Evolutionary conservation across 2,329 filamentous ascomycete genomes (phyloP).

Genomic region (Fusarium nanum): DNA sequence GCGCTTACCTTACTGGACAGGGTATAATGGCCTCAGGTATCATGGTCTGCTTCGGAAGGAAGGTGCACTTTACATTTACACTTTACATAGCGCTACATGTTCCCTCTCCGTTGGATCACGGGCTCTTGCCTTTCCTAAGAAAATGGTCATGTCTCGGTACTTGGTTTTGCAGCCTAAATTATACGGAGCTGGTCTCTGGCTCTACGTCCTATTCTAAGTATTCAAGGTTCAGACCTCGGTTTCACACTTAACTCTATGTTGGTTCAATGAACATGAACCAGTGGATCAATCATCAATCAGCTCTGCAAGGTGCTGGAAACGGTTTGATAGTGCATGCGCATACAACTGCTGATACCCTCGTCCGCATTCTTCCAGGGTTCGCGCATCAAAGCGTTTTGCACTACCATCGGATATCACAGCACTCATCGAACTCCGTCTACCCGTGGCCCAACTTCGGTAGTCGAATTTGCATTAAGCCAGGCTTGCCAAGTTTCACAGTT

Average conservation of each 20-base stretch:
- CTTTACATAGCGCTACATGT: not conserved
- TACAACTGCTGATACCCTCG: conserved; percentile 33
- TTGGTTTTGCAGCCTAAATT: not conserved
- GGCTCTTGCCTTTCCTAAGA: not conserved
- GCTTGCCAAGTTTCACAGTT: conserved; percentile 34
- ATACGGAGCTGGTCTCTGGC: not conserved
- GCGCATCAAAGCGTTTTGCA: conserved; percentile 28
- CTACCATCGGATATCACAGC: not conserved
- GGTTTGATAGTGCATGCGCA: conserved; percentile 36
- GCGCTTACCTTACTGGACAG: not conserved
- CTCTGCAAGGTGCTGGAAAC: conserved; percentile 43
- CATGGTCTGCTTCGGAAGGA: not conserved
- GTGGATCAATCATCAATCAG: conserved; percentile 36
- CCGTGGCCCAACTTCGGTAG: conserved; percentile 14
- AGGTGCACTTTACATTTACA: not conserved
- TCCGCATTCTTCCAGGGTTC: conserved; percentile 39
- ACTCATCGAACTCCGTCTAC: conserved; percentile 15
- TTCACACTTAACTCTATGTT: not conserved
- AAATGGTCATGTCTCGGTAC: not conserved
- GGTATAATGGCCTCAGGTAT: not conserved
- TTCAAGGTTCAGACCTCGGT: not conserved
- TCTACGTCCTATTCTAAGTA: not conserved
- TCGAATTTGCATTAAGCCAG: conserved; percentile 14
- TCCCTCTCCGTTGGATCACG: not conserved
- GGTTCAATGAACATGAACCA: conserved; percentile 3